These are phyloP conservation scores for Bruguiera sexangula DNA, from an alignment of 345 rosid genomes.

Conservation along the genomic window DNA sequence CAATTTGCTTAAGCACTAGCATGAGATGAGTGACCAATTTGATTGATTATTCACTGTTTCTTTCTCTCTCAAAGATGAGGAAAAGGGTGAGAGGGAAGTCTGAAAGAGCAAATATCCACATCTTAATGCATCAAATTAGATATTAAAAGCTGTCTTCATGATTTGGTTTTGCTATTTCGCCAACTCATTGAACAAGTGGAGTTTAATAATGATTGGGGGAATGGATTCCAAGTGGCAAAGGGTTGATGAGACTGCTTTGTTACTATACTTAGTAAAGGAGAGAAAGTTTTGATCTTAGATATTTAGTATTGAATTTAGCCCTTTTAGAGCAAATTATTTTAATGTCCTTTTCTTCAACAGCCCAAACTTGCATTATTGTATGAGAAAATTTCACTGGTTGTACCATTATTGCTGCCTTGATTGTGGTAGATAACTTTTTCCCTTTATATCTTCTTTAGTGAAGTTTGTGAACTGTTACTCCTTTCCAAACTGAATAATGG, in stretches of 20 bases:
- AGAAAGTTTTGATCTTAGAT: neutral
- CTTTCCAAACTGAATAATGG: constrained; percentile 7
- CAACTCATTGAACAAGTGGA: neutral
- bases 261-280: neutral
- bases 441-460: neutral
- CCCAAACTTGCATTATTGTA: neutral
- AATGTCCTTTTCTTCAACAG: neutral
- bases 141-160: neutral
- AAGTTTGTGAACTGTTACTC: constrained; percentile 3
- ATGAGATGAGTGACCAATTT: constrained; percentile 2
- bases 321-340: neutral
- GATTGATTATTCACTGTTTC: neutral
- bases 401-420: neutral
- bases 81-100: neutral
- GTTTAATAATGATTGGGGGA: neutral
- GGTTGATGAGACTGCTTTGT: neutral
- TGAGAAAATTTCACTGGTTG: neutral
- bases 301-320: neutral
- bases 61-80: neutral
- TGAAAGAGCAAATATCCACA: neutral
- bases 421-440: neutral
- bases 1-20: neutral
- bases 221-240: neutral
- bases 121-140: neutral
- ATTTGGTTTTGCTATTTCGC: neutral